phyloP scores from a whole-genome alignment of 164 flowering plant species.

The Chimonanthus praecox region DNA sequence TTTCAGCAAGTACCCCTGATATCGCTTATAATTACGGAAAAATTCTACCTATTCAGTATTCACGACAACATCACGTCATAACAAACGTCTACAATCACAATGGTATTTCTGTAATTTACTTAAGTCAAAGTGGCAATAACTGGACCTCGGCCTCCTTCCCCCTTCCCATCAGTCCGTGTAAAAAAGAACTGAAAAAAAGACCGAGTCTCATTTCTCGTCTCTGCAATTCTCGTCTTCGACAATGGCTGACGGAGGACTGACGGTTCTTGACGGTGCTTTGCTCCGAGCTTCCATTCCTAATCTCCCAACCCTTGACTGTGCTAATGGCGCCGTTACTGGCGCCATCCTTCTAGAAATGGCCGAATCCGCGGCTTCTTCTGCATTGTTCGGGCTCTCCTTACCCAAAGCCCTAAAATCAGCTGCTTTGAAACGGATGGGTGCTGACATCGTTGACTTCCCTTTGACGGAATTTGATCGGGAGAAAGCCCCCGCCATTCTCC shows the following conservation, averaged over 20 bases:
- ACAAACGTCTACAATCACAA: neutral
- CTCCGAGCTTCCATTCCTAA: constrained; percentile 27
- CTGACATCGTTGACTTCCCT: constrained; percentile 29
- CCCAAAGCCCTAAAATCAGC: constrained; percentile 43
- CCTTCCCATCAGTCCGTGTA: neutral
- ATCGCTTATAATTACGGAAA: neutral
- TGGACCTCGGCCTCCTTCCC: neutral
- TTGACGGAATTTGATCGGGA: constrained; percentile 22
- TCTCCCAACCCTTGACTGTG: constrained; percentile 17
- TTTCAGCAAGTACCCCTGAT: neutral
- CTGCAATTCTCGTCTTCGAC: neutral
- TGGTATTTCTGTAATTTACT: neutral
- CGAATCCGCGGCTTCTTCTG: constrained; percentile 36
- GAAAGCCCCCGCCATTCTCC: constrained; percentile 26
- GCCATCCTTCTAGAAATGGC: constrained; percentile 42
- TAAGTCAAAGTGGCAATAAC: neutral
- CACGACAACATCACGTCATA: neutral
- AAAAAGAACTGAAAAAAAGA: too few relatives aligned
- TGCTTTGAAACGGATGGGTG: constrained; percentile 34
- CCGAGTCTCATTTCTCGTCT: neutral
- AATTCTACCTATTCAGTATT: neutral
- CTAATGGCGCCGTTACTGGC: constrained; percentile 30
- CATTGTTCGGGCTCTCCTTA: constrained; percentile 45
- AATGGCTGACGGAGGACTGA: constrained; percentile 2
- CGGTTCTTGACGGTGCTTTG: constrained; percentile 53